These are phyloP conservation scores for Leccinum discolor DNA, from an alignment of 1,284 basidiomycete genomes.

Conservation along the genomic window DNA sequence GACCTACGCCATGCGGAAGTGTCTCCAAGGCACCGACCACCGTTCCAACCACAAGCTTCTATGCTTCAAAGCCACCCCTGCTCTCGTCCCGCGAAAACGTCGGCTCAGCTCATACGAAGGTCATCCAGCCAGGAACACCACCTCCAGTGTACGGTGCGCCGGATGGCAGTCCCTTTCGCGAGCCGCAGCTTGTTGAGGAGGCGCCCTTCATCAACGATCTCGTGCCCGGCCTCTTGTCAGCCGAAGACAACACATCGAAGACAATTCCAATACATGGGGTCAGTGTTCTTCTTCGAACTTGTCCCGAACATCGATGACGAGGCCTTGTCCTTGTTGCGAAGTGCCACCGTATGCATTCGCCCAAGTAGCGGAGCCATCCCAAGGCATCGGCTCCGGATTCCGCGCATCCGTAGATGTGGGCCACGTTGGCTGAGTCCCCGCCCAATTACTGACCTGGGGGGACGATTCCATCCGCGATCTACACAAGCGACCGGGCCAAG, in stretches of 20 bases:
- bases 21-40: conserved; percentile 22
- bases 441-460: conserved; percentile 41
- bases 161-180: conserved; percentile 37
- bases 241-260: conserved; percentile 16
- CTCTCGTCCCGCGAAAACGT: conserved; percentile 32
- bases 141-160: conserved; percentile 29
- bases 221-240: conserved; percentile 31
- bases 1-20: conserved; percentile 15
- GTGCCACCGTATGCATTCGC: conserved; percentile 13
- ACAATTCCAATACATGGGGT: conserved; percentile 5
- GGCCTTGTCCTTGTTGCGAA: conserved; percentile 24
- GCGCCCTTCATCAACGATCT: conserved; percentile 29
- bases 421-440: conserved; percentile 16
- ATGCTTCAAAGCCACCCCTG: conserved; percentile 32
- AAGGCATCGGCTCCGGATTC: conserved; percentile 23
- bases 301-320: conserved; percentile 56
- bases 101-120: conserved; percentile 34
- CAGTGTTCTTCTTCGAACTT: conserved; percentile 61
- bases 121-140: conserved; percentile 24
- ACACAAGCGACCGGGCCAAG: conserved; percentile 59
- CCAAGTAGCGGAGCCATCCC: conserved; percentile 28
- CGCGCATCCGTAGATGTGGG: conserved; percentile 16
- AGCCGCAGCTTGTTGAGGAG: conserved; percentile 47
- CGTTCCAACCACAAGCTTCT: conserved; percentile 31
- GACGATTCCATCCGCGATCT: conserved; percentile 45